Conservation (phyloP, 1,284 basidiomycete species). For the Rugiboletus extremiorientalis region DNA sequence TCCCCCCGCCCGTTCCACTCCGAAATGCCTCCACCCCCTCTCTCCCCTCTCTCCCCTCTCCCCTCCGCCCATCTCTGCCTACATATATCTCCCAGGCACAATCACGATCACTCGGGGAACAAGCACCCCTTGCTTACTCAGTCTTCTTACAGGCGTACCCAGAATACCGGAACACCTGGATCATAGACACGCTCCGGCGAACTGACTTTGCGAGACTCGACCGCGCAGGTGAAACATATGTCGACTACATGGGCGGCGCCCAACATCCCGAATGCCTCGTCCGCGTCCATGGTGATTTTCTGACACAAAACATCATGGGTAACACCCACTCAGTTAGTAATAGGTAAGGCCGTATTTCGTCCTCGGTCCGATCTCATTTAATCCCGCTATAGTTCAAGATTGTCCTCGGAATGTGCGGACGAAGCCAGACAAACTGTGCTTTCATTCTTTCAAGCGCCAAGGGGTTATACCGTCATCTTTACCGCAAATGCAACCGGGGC, state of each 20-base stretch:
- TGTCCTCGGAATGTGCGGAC: constrained; percentile 63
- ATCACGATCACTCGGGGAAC: constrained; percentile 23
- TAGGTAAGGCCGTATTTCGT: constrained; percentile 45
- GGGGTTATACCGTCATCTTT: constrained; percentile 79
- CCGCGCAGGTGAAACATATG: constrained; percentile 64
- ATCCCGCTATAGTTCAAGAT: constrained; percentile 51
- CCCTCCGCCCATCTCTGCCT: constrained; percentile 14
- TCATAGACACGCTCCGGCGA: constrained; percentile 66
- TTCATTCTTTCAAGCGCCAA: constrained; percentile 69
- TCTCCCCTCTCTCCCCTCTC: not conserved
- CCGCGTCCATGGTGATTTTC: constrained; percentile 63
- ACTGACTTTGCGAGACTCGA: constrained; percentile 69
- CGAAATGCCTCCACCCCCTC: not conserved
- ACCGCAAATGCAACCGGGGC: constrained; percentile 79
- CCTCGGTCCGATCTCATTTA: constrained; percentile 3
- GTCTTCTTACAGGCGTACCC: constrained; percentile 43
- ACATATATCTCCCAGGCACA: constrained; percentile 32
- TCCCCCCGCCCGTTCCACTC: not conserved
- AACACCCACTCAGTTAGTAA: constrained; percentile 82
- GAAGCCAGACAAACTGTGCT: constrained; percentile 71
- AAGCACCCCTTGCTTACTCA: constrained; percentile 36
- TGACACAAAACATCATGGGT: constrained; percentile 64
- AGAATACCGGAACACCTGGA: constrained; percentile 63
- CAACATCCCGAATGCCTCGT: constrained; percentile 76
- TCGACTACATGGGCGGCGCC: constrained; percentile 82